A percentile compares a stretch with the other conserved stretches of the same genome.
phyloP scores from a whole-genome alignment of 176 grass and related monocot species.

The Zoysia japonica region DNA sequence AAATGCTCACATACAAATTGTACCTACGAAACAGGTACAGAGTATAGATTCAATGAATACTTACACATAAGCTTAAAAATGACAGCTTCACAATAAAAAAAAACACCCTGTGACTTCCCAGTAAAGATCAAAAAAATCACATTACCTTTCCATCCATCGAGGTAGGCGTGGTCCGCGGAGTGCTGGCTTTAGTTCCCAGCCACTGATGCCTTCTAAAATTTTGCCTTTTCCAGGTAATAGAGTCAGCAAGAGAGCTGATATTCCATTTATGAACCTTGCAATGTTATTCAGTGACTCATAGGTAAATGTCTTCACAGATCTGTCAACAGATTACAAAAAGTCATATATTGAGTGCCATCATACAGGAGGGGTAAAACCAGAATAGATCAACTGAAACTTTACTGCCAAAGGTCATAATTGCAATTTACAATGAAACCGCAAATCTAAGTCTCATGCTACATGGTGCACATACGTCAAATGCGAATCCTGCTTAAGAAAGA shows the following conservation, averaged over 20 bases:
- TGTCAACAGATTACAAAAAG: slow-evolving; percentile 41
- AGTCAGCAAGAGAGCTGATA: slow-evolving; percentile 77
- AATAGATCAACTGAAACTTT: slow-evolving; percentile 19
- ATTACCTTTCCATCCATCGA: slow-evolving; percentile 97
- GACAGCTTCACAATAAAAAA: background rate
- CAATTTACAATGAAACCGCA: background rate
- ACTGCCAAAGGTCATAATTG: background rate
- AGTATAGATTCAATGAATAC: slow-evolving; percentile 9
- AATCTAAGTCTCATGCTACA: background rate
- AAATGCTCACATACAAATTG: background rate
- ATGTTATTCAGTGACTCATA: slow-evolving; percentile 97
- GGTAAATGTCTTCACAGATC: slow-evolving; percentile 96
- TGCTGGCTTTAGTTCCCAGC: slow-evolving; percentile 89
- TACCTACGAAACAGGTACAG: background rate
- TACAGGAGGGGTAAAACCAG: slow-evolving; percentile 9
- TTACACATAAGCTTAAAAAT: background rate
- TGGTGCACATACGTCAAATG: background rate
- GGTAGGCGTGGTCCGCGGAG: slow-evolving; percentile 84
- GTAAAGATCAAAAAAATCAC: background rate
- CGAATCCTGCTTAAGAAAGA: slow-evolving; percentile 12
- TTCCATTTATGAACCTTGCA: slow-evolving; percentile 92
- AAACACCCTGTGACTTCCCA: background rate
- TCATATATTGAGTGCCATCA: slow-evolving; percentile 6
- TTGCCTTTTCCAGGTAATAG: slow-evolving; percentile 84
- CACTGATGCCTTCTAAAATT: slow-evolving; percentile 85